phyloP scores from a whole-genome alignment of 306 rosid genomes.

The Lathyrus tuberosus region DNA sequence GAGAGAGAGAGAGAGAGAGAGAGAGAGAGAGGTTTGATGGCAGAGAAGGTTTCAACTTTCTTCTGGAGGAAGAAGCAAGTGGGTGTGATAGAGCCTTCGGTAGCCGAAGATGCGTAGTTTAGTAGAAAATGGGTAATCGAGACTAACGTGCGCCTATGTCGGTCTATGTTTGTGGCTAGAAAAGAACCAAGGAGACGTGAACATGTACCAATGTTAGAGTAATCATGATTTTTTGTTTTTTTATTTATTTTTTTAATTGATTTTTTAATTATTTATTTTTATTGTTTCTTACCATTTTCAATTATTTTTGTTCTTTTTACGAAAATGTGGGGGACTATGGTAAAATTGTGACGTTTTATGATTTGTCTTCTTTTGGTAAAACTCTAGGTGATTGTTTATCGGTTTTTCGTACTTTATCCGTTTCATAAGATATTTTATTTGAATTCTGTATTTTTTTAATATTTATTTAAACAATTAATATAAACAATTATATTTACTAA shows the following conservation, averaged over 20 bases:
- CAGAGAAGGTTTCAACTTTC: constrained; percentile 30
- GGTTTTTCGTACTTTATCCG: too few relatives aligned
- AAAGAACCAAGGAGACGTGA: constrained; percentile 37
- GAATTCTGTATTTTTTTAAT: too few relatives aligned
- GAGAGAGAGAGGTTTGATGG: constrained; percentile 26
- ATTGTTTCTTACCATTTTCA: background rate
- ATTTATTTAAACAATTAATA: too few relatives aligned
- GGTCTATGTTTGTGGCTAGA: constrained; percentile 57
- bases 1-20: constrained; percentile 33
- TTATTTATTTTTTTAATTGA: background rate
- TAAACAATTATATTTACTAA: too few relatives aligned
- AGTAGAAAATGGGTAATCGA: background rate
- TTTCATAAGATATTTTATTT: too few relatives aligned
- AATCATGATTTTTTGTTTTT: constrained; percentile 34
- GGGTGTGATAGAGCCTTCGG: constrained; percentile 37
- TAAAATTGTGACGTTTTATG: background rate
- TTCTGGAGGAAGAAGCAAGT: constrained; percentile 44
- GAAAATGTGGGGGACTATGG: constrained; percentile 1
- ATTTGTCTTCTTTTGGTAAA: constrained; percentile 27
- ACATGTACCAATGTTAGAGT: background rate
- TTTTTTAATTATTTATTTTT: background rate
- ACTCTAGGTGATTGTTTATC: background rate
- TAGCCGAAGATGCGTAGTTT: constrained; percentile 44
- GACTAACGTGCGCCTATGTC: constrained; percentile 50
- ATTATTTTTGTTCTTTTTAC: constrained; percentile 16